Percentiles rank a stretch among this genome's conserved stretches.
Conservation (phyloP, 1,284 basidiomycete genomes). For the Ganoderma boninense region DNA sequence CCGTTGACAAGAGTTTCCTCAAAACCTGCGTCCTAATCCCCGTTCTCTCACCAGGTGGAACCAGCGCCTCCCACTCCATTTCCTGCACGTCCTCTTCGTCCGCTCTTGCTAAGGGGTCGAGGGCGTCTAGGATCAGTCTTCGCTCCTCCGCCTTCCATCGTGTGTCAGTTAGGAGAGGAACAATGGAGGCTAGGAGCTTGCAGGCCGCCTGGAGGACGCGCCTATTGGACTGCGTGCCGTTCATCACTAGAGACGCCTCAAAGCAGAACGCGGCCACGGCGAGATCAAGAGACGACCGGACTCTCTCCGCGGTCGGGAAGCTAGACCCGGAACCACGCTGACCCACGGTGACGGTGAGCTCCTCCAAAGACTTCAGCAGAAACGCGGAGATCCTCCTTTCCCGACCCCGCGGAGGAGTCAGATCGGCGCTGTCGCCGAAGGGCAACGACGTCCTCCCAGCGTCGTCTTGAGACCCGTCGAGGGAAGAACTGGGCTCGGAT, state of each 20-base stretch:
- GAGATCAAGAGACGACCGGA: slow-evolving; percentile 74
- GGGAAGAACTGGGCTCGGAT: not conserved
- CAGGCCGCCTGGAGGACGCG: slow-evolving; percentile 70
- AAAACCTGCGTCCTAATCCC: slow-evolving; percentile 72
- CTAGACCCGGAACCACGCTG: slow-evolving; percentile 41
- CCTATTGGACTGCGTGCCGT: slow-evolving; percentile 66
- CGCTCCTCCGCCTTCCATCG: slow-evolving; percentile 71
- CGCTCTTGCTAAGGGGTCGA: slow-evolving; percentile 66
- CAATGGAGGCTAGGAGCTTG: slow-evolving; percentile 57
- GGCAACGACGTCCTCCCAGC: not conserved
- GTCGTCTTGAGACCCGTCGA: not conserved
- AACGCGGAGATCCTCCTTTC: slow-evolving; percentile 75
- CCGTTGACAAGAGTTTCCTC: slow-evolving; percentile 42
- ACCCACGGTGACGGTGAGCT: slow-evolving; percentile 59
- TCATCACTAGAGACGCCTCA: slow-evolving; percentile 70
- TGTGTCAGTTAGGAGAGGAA: slow-evolving; percentile 50
- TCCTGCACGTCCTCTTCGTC: slow-evolving; percentile 38
- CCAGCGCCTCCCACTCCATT: slow-evolving; percentile 61
- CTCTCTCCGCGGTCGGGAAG: slow-evolving; percentile 63
- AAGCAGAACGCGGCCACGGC: slow-evolving; percentile 71
- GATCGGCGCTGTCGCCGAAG: slow-evolving; percentile 37
- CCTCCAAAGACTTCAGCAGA: slow-evolving; percentile 66
- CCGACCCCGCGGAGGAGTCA: slow-evolving; percentile 55
- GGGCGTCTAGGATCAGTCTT: slow-evolving; percentile 64
- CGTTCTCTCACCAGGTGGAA: slow-evolving; percentile 67